Evolutionary conservation across 208 protist genomes (phyloP).

Genomic region (Crithidia bombi): DNA sequence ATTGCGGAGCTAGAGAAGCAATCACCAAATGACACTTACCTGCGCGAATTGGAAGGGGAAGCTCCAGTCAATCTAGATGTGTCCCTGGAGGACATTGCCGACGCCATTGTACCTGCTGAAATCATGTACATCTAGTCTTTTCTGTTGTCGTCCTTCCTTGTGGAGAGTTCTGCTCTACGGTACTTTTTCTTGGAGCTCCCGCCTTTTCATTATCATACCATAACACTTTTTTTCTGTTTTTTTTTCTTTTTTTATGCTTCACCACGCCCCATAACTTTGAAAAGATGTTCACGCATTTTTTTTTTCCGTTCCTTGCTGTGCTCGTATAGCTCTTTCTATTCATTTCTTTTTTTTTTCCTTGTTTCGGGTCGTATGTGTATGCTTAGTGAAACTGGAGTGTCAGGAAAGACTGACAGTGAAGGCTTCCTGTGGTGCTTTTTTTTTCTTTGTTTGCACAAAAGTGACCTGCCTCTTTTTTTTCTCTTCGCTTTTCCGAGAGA

Average conservation of each 20-base stretch:
- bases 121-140: slow-evolving; percentile 20
- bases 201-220: not conserved
- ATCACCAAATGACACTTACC: not conserved
- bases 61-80: not conserved
- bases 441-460: no score
- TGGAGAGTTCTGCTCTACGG: not conserved
- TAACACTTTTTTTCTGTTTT: not conserved
- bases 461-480: no score
- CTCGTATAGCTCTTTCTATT: not conserved
- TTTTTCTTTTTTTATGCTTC: slow-evolving; percentile 1
- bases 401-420: no score
- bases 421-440: no score
- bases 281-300: not conserved
- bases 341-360: not conserved
- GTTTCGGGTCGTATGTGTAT: not conserved
- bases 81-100: not conserved
- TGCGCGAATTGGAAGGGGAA: not conserved
- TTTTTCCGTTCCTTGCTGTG: not conserved
- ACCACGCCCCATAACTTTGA: not conserved
- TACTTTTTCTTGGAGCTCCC: not conserved
- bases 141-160: not conserved
- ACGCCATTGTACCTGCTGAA: not conserved
- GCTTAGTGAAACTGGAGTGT: no score
- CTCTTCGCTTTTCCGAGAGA: no score
- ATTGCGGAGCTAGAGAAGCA: not conserved